phyloP scores from a whole-genome alignment of 352 stramenopile genomes.

The Pythium aristosporum region DNA sequence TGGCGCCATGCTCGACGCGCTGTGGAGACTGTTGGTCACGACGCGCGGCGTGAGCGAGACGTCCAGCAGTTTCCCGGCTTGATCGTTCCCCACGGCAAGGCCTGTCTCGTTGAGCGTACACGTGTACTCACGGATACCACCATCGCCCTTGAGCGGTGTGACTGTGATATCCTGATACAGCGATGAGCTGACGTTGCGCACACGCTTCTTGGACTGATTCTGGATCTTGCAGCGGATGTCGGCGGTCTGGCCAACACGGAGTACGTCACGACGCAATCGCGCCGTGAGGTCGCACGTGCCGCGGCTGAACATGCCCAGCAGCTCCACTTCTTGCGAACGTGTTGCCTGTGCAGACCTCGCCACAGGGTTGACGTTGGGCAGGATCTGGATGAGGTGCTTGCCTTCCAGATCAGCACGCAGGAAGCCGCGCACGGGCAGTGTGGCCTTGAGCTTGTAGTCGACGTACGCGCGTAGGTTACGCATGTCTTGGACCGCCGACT shows the following conservation, averaged over 20 bases:
- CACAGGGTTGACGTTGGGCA: not conserved
- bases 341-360: conserved; percentile 5
- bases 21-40: not conserved
- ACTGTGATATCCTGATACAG: conserved; percentile 24
- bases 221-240: conserved; percentile 23
- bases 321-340: conserved; percentile 7
- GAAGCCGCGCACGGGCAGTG: conserved; percentile 8
- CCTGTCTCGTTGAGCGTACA: conserved; percentile 8
- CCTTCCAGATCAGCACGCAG: conserved; percentile 15
- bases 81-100: not conserved
- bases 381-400: conserved; percentile 7
- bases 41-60: conserved; percentile 6
- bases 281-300: conserved; percentile 16
- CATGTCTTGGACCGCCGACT: conserved; percentile 14
- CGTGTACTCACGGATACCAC: conserved; percentile 18
- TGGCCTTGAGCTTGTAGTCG: conserved; percentile 20
- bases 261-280: conserved; percentile 16
- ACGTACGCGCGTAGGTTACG: conserved; percentile 13
- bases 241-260: conserved; percentile 15
- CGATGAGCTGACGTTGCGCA: conserved; percentile 7
- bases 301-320: conserved; percentile 12
- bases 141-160: conserved; percentile 13
- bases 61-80: not conserved
- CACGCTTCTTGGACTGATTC: conserved; percentile 23
- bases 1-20: not conserved